A percentile compares a stretch with the other conserved stretches of the same genome.
Evolutionary conservation across 768 basidiomycete species (phyloP).

Genomic region (Pholiota molesta): DNA sequence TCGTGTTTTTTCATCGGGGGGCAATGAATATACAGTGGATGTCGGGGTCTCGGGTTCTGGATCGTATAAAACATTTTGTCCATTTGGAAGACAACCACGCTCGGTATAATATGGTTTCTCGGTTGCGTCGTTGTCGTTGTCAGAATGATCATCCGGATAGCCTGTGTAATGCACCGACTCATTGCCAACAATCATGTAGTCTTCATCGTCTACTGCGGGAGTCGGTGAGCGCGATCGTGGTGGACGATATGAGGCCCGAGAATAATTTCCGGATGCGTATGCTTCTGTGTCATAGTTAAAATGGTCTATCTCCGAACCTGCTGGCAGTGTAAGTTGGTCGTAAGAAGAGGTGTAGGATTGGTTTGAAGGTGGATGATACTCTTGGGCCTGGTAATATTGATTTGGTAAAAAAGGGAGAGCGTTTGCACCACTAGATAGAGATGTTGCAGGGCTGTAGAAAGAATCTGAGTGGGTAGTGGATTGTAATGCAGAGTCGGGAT

Average conservation of each 20-base stretch:
- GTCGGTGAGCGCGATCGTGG: constrained; percentile 79
- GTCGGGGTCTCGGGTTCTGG: constrained; percentile 46
- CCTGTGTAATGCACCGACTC: constrained; percentile 61
- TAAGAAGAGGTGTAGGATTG: constrained; percentile 35
- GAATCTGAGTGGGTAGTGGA: constrained; percentile 29
- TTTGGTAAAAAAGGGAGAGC: constrained; percentile 23
- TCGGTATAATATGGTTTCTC: constrained; percentile 27
- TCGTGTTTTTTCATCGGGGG: constrained; percentile 63
- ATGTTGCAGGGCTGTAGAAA: constrained; percentile 30
- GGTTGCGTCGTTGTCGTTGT: constrained; percentile 41
- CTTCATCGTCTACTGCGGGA: constrained; percentile 73
- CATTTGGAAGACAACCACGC: constrained; percentile 29
- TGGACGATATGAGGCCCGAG: constrained; percentile 48
- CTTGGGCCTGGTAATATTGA: constrained; percentile 37
- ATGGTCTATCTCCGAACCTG: constrained; percentile 51
- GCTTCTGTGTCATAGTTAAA: constrained; percentile 70
- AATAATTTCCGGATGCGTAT: constrained; percentile 64
- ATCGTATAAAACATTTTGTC: constrained; percentile 40
- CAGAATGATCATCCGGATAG: constrained; percentile 31
- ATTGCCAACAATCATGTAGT: constrained; percentile 61
- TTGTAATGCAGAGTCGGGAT: constrained; percentile 20
- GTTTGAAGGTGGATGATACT: constrained; percentile 35
- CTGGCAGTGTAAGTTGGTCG: constrained; percentile 36
- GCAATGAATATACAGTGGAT: constrained; percentile 38
- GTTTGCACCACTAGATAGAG: constrained; percentile 23